Evolutionary conservation across 371 early-diverging fungal genomes (phyloP), one percentile per base, ranked within the genome.

Genomic region (Nematocida minor): DNA sequence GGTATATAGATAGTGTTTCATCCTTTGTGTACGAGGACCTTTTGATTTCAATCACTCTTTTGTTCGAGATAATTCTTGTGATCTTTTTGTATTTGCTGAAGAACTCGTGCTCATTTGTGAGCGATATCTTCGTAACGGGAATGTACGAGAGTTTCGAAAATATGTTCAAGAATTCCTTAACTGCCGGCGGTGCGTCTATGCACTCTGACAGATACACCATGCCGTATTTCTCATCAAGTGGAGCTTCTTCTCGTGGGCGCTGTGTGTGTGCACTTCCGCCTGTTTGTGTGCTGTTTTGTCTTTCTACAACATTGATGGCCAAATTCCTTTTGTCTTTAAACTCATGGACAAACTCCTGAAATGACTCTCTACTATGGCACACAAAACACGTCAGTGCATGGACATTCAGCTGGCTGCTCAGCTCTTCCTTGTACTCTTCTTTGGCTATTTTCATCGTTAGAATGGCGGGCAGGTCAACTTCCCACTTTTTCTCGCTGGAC

Each of bases 331-430:
- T 62, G 62, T 86, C 86, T 66, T 86, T 86, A 27, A 83, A 78
- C 34, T 79, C 78, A 25, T 55, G 55, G 6, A 79, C 55, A 31
- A 86, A 69, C 47, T 46, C 68, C 22, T 77, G 69, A 69, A 85
- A 83, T 60, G 83, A 82, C 31, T 82, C 55, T 25, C 20, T 2
- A 25, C 60, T 66, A 66, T 82, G 80, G 55, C 83, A 84, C 20
- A 86, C 80, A 81, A 86, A 86, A 4, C 83, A 77, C 0, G 85
- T 80, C 14, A 86, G 69, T 7, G 80, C 66, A 41, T 84, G 83
- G 40, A 83, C 79, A 44, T 57, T 70, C 22, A 85, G 49, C 42
- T 84, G 81, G 29, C 74, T 81, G 69, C 83, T 82, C 31, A 86
- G 55, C 63, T 86, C 84, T 42, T 49, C 25, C 6, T 40, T 31